phyloP scores from a whole-genome alignment of 1,139 yeast species.

The Protomyces inundatus region DNA sequence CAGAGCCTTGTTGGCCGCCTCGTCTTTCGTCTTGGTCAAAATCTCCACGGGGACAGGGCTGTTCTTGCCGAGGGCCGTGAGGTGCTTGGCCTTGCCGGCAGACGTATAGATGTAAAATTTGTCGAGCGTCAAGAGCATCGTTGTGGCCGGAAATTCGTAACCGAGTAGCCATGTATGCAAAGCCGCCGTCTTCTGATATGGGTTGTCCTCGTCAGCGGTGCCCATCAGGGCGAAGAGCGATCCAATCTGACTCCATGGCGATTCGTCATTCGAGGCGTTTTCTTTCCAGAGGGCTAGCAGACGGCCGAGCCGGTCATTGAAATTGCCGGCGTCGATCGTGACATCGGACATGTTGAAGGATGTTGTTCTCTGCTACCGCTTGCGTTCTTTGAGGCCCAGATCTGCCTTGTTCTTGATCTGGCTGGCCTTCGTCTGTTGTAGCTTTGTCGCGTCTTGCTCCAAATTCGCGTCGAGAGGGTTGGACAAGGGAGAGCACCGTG shows the following conservation, averaged over 20 bases:
- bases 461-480: too few relatives aligned
- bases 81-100: conserved; percentile 45
- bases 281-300: conserved; percentile 22
- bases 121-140: conserved; percentile 58
- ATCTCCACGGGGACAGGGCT: conserved; percentile 50
- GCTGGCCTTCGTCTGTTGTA: too few relatives aligned
- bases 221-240: conserved; percentile 70
- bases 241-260: conserved; percentile 47
- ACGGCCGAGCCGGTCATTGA: conserved; percentile 15
- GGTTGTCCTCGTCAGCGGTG: conserved; percentile 78
- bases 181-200: conserved; percentile 83
- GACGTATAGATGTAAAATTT: conserved; percentile 69
- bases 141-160: conserved; percentile 90
- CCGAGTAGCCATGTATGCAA: conserved; percentile 91
- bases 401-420: too few relatives aligned
- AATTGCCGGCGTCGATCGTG: conserved; percentile 11
- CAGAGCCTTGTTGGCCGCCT: conserved; percentile 62
- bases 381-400: background rate
- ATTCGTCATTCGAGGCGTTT: background rate
- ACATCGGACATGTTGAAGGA: conserved; percentile 14
- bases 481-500: too few relatives aligned
- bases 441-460: too few relatives aligned
- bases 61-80: conserved; percentile 1
- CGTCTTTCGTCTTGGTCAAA: conserved; percentile 77
- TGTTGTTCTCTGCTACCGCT: background rate